Evolutionary conservation across 768 basidiomycete genomes (phyloP), one percentile per base, ranked within the genome.

Genomic region (Dictyophora rubrovolvata): DNA sequence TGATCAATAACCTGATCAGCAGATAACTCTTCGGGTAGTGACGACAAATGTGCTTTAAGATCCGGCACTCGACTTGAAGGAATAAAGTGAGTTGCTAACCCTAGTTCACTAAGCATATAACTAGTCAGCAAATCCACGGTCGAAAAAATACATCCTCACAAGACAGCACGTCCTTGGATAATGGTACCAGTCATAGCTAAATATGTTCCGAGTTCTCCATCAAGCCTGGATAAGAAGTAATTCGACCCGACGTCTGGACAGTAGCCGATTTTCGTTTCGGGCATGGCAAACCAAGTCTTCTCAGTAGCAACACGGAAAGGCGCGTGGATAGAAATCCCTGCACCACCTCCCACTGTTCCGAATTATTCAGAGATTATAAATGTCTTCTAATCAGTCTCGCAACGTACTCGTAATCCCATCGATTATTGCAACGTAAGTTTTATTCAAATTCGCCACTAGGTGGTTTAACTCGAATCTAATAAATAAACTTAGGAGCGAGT

Each of bases 191-290:
- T 97, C 63, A 99, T 73, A 11, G 84, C 91, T 48, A 98, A 82
- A 74, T 95, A 99, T n/a, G 92, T 87, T 47, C 96, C 96, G 49
- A 98, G 67, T 63, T 92, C 77, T 11, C 96, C 96, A 67, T 99
- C 96, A 61, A 97, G 72, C 63, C 86, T 82, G 37, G 93, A 85
- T 53, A 99, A 75, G 75, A 93, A 94, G 73, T 83, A 89, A 65
- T 82, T 93, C 28, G 86, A 87, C 18, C 96, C 96, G 22, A 99
- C 94, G 71, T 99, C 95, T 28, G 95, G 94, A 63, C 74, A 83
- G 68, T 89, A 92, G 48, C 87, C 89, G 65, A 93, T 93, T 66
- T 87, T 89, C 12, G 89, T 93, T 74, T 99, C 96, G 16, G 96
- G 96, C 96, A 98, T 98, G 6, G 93, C 87, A 69, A 97, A 89